Base-by-base conservation (phyloP, 768 basidiomycete genomes). In the Kondoa malvinella region DNA sequence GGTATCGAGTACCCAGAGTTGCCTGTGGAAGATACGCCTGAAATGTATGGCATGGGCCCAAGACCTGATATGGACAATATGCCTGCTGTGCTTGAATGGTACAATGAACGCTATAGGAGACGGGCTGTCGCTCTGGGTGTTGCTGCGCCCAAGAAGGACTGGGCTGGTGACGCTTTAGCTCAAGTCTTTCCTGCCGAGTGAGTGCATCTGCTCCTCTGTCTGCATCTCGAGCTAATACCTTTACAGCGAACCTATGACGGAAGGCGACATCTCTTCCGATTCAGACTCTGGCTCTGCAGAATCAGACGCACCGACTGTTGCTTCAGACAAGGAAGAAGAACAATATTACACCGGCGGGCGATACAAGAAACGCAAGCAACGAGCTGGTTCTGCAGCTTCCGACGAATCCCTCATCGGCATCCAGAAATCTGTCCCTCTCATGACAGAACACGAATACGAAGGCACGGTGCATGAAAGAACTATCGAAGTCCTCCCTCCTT, bases 401-500 rank as follows among this genome's bases (percentile, higher is more conserved):
- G 40, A 50, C 8, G 40, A 50, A 8, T 8, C 12, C 8, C 12
- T 8, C 40, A 21, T 50, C 8, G 40, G 40, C 40, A 50, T 8
- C 40, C 8, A 50, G 40, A 50, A 50, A 50, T 50, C 40, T 8
- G 40, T 50, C 8, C 40, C 70, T 4, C 68, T 71, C 0, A 70
- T 70, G 40, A 73, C 74, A 31, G 72, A 72, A 57, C 73, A 77
- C 26, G 81, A 84, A 27, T 78, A 90, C 66, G 76, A 77, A 26
- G 76, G 67, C 12, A 75, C 76, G 2, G 70, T 71, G 4, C 66
- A 72, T 2, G 34, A 27, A 14, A 62, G 86, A 66, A 89, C 89
- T 17, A 80, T 84, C 15, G 78, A 88, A 34, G 78, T 83, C 59
- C 80, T 85, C 74, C 81, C 91, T 61, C 84, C 80, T 0, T 74